Conservation (phyloP, 164 flowering plant species). For the Magnolia officinalis region DNA sequence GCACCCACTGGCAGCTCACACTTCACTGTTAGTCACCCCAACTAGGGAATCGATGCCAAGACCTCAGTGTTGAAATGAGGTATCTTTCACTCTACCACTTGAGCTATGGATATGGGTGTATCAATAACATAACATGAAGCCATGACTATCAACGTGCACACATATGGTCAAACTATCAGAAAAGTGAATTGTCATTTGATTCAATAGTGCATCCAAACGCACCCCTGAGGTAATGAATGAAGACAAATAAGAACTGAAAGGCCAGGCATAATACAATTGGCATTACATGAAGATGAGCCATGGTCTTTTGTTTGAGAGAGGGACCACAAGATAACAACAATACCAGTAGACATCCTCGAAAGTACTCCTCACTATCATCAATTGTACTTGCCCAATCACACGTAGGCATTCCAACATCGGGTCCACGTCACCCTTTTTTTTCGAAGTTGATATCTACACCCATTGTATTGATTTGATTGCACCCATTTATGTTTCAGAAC, state of each 20-base stretch:
- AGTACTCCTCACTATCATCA: neutral
- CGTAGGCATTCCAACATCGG: neutral
- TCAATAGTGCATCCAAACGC: neutral
- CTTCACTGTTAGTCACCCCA: too few species aligned
- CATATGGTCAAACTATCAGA: neutral
- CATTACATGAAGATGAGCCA: neutral
- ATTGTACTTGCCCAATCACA: neutral
- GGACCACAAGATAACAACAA: neutral
- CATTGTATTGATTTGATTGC: neutral
- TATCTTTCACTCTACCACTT: too few species aligned
- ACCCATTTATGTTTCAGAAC: neutral
- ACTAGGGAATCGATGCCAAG: too few species aligned
- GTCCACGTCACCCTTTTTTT: neutral
- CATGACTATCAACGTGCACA: too few species aligned
- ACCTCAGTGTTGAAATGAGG: too few species aligned
- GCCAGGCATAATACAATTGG: neutral
- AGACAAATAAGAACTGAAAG: neutral
- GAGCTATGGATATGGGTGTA: too few species aligned
- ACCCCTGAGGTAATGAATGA: neutral
- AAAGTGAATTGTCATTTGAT: neutral
- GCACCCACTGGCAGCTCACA: too few species aligned
- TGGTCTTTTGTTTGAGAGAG: neutral
- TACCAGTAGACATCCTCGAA: neutral
- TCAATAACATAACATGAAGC: too few species aligned
- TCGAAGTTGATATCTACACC: neutral